Percentiles rank a stretch among this genome's conserved stretches.
These are phyloP conservation scores for Phallus indusiatus DNA, from an alignment of 768 basidiomycete species.

Conservation along the genomic window DNA sequence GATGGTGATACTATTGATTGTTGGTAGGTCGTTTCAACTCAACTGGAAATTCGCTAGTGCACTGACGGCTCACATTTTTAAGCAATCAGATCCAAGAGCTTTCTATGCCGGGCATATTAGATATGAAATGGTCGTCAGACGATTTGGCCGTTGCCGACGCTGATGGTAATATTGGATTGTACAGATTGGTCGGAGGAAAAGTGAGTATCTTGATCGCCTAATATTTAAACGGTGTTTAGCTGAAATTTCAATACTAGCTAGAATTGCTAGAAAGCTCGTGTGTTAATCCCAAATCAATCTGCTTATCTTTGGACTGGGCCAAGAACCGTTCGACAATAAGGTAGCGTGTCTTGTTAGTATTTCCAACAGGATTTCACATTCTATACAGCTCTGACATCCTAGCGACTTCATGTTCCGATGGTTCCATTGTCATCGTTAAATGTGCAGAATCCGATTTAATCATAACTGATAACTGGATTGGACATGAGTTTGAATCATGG, in stretches of 20 bases:
- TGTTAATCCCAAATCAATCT: constrained; percentile 49
- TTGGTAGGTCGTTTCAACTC: constrained; percentile 23
- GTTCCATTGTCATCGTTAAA: constrained; percentile 54
- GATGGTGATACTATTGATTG: constrained; percentile 19
- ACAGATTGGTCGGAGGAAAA: constrained; percentile 42
- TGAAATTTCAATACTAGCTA: constrained; percentile 7
- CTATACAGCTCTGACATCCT: constrained; percentile 36
- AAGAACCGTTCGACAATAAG: constrained; percentile 37
- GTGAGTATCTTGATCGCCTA: constrained; percentile 24
- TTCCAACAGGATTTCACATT: constrained; percentile 10
- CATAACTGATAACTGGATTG: constrained; percentile 60
- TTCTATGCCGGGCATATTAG: constrained; percentile 72
- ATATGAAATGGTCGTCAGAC: constrained; percentile 81
- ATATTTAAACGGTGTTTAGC: not conserved
- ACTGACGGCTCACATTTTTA: not conserved
- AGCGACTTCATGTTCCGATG: constrained; percentile 77
- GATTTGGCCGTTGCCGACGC: constrained; percentile 75
- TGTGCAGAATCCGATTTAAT: constrained; percentile 35
- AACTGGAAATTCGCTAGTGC: not conserved
- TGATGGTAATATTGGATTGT: constrained; percentile 65
- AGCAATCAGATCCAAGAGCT: constrained; percentile 56
- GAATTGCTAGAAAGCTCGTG: constrained; percentile 15
- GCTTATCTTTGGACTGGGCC: constrained; percentile 92
- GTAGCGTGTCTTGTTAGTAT: constrained; percentile 24
- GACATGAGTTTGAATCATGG: constrained; percentile 95